A percentile compares a stretch with the other conserved stretches of the same genome.
Evolutionary conservation across 805 yeast species (phyloP).

Genomic region (Jamesozyma jinghongensis): DNA sequence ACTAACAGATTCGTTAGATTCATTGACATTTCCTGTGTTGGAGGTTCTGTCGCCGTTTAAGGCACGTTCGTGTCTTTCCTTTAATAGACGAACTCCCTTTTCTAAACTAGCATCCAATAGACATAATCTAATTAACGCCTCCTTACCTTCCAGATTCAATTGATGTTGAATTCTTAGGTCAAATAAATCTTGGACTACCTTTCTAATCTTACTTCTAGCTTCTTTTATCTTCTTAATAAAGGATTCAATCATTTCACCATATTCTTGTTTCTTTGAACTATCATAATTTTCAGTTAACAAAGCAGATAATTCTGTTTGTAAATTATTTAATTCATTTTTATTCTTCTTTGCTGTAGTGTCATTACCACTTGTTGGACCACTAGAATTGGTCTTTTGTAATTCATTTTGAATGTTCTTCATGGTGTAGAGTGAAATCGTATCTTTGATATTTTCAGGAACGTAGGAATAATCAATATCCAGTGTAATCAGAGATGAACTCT

Average conservation of each 20-base stretch:
- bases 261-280: conserved; percentile 15
- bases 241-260: conserved; percentile 22
- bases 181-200: conserved; percentile 49
- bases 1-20: not conserved
- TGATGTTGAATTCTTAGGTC: conserved; percentile 45
- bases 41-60: too few relatives aligned
- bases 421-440: conserved; percentile 64
- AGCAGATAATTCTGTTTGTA: conserved; percentile 41
- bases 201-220: conserved; percentile 35
- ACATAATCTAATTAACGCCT: conserved; percentile 60
- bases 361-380: not conserved
- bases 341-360: not conserved
- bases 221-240: conserved; percentile 33
- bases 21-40: too few relatives aligned
- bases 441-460: conserved; percentile 50
- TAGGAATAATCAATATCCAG: conserved; percentile 55
- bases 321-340: conserved; percentile 41
- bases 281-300: conserved; percentile 34
- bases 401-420: conserved; percentile 71
- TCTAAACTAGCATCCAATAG: conserved; percentile 64
- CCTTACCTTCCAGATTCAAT: conserved; percentile 66
- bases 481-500: conserved; percentile 52
- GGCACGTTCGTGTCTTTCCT: conserved; percentile 18
- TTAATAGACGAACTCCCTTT: conserved; percentile 36
- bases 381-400: conserved; percentile 24